Percentiles rank a stretch among this genome's conserved stretches.
Conservation (phyloP, 352 stramenopile genomes). For the Pythium inflatum region DNA sequence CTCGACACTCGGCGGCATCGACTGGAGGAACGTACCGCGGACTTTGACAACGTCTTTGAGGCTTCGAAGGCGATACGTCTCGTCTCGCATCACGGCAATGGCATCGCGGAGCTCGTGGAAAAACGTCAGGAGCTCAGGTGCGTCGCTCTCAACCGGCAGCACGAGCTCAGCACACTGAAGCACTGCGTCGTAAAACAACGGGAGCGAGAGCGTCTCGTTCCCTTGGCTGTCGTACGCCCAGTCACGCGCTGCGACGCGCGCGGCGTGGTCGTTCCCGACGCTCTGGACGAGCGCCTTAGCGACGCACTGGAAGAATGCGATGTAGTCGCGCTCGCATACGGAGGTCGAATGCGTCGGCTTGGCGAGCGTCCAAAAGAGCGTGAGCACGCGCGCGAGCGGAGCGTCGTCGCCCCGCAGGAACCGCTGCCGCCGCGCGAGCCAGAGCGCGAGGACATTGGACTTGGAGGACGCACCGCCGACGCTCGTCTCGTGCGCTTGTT, state of each 20-base stretch:
- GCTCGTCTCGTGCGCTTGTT: slow-evolving; percentile 63
- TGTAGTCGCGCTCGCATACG: slow-evolving; percentile 42
- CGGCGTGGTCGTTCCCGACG: slow-evolving; percentile 42
- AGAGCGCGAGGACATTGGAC: slow-evolving; percentile 54
- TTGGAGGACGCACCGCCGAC: slow-evolving; percentile 55
- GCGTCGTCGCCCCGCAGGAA: slow-evolving; percentile 33
- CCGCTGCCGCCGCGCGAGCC: slow-evolving; percentile 51
- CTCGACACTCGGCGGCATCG: slow-evolving; percentile 51
- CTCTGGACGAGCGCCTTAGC: slow-evolving; percentile 64
- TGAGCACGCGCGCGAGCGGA: slow-evolving; percentile 38
- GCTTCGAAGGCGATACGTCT: slow-evolving; percentile 29
- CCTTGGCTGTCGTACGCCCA: slow-evolving; percentile 68
- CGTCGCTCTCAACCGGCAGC: slow-evolving; percentile 60
- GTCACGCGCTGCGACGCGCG: slow-evolving; percentile 50
- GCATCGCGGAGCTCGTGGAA: slow-evolving; percentile 62
- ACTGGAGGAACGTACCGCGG: slow-evolving; percentile 56
- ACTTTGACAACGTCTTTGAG: slow-evolving; percentile 60
- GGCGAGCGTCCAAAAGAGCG: slow-evolving; percentile 65
- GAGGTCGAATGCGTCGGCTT: slow-evolving; percentile 34
- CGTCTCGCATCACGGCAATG: slow-evolving; percentile 28
- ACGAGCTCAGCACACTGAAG: slow-evolving; percentile 67
- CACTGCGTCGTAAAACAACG: slow-evolving; percentile 62
- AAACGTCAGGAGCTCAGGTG: slow-evolving; percentile 48
- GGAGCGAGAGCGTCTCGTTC: slow-evolving; percentile 33
- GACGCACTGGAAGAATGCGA: slow-evolving; percentile 62